A percentile compares a stretch with the other conserved stretches of the same genome.
These are phyloP conservation scores for Penicillium samsonianum DNA, from an alignment of 495 filamentous ascomycete species.

Conservation along the genomic window DNA sequence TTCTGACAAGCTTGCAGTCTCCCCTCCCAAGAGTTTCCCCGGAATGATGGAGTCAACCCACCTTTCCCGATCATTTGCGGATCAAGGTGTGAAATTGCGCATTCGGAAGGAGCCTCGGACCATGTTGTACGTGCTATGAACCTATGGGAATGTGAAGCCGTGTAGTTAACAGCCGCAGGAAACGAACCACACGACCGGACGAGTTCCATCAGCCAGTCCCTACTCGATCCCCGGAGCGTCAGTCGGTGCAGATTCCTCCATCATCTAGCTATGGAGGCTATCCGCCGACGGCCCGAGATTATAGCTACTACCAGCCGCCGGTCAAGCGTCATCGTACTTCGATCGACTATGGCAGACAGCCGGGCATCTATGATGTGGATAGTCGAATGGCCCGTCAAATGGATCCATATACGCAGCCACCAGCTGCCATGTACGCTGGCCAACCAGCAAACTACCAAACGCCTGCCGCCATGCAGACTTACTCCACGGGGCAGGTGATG, in stretches of 20 bases:
- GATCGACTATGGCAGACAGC: conserved; percentile 42
- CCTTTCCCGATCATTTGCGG: conserved; percentile 88
- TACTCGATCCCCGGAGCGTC: conserved; percentile 45
- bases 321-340: conserved; percentile 49
- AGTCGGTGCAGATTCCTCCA: conserved; percentile 43
- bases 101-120: conserved; percentile 82
- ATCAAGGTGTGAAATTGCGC: conserved; percentile 88
- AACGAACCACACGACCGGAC: conserved; percentile 43
- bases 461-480: conserved; percentile 39
- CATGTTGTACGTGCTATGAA: conserved; percentile 46
- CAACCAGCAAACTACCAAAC: conserved; percentile 42
- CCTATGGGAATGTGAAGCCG: neutral
- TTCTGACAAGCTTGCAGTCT: conserved; percentile 52
- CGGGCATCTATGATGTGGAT: conserved; percentile 44
- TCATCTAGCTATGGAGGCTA: conserved; percentile 38
- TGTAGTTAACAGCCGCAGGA: conserved; percentile 34
- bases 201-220: conserved; percentile 41
- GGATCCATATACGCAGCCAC: conserved; percentile 43
- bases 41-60: conserved; percentile 91
- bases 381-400: conserved; percentile 43
- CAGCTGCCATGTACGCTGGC: conserved; percentile 39
- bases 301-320: conserved; percentile 38
- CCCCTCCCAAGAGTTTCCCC: conserved; percentile 75
- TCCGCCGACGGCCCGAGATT: conserved; percentile 38
- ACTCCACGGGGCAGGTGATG: conserved; percentile 43